Evolutionary conservation across 176 grass and related monocot species (phyloP), one percentile per base, ranked within the genome.

Genomic region (Zea mays): DNA sequence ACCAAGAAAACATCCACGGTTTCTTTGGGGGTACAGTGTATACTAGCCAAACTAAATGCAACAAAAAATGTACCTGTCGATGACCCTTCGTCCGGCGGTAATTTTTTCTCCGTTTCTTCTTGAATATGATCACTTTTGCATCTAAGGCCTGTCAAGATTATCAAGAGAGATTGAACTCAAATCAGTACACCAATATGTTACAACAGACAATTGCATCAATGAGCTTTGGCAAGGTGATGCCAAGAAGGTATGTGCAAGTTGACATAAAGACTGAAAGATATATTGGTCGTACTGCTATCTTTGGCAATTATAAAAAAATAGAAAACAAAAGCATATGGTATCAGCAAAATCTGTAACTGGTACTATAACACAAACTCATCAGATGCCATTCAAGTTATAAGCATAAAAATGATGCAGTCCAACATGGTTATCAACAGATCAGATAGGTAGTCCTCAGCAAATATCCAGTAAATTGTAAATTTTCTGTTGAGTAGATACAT

Each of bases 91-190:
- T 99, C 71, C 96, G 87, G 15, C 92, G 89, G 67, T 99, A 95
- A 74, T 98, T 98, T 88, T 99, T 99, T 86, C 92, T 92, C 44
- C 90, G 85, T 84, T 99, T 95, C 81, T 98, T 99, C 83, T 99
- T 99, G 83, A 99, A 99, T 93, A 99, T 95, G 57, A 99, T 95
- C 72, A 95, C 92, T 87, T 92, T 99, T 84, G 92, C 92, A 87
- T 94, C 96, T 79, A 98, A 84, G 43, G 96, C 90, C 96, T 99
- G 44, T 21, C 20, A 72, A 44, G 58, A 71, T 49, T 40, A 34
- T 64, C 42, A 82, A 78, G 35, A 62, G 7, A 84, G 15, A 41
- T 41, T 55, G 33, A 75, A 35, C 15, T 77, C 56, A 76, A 58
- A 81, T 47, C 10, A 72, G n/a, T 59, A 42, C 21, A 73, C 35